A percentile compares a stretch with the other conserved stretches of the same genome.
phyloP scores from a whole-genome alignment of 495 filamentous ascomycete species.

The Penicillium pancosmium region DNA sequence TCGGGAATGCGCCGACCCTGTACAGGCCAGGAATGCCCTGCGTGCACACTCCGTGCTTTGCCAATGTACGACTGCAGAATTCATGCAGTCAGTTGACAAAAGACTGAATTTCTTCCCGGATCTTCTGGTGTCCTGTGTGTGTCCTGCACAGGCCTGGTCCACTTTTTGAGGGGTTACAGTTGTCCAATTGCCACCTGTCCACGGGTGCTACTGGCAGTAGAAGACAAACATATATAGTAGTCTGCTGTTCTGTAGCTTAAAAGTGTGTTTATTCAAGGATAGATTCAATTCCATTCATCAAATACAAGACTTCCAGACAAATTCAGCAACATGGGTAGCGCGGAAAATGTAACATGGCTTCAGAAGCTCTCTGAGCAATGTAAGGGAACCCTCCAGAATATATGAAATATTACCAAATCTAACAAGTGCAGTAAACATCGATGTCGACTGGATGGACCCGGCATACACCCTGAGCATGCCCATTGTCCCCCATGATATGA shows the following conservation, averaged over 20 bases:
- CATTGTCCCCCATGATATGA: slow-evolving; percentile 43
- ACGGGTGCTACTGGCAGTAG: neutral
- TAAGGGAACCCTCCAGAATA: slow-evolving; percentile 4
- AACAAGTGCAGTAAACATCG: slow-evolving; percentile 37
- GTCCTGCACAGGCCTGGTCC: slow-evolving; percentile 5
- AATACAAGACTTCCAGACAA: neutral
- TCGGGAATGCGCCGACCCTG: slow-evolving; percentile 9
- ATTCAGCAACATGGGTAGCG: slow-evolving; percentile 19
- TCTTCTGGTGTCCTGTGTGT: slow-evolving; percentile 13
- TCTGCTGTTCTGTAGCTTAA: neutral
- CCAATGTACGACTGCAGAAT: neutral
- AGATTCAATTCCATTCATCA: neutral
- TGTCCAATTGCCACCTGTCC: neutral
- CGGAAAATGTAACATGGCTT: slow-evolving; percentile 21
- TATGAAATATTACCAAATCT: neutral
- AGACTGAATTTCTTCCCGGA: neutral
- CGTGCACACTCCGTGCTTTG: neutral
- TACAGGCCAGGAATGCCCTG: slow-evolving; percentile 15
- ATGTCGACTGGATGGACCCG: slow-evolving; percentile 48
- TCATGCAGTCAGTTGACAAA: neutral
- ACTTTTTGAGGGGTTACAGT: neutral
- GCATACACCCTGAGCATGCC: slow-evolving; percentile 36
- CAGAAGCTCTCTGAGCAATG: slow-evolving; percentile 24
- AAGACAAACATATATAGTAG: neutral
- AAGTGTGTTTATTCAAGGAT: neutral